Conservation (phyloP, 345 rosid genomes). For the Linum tenue region DNA sequence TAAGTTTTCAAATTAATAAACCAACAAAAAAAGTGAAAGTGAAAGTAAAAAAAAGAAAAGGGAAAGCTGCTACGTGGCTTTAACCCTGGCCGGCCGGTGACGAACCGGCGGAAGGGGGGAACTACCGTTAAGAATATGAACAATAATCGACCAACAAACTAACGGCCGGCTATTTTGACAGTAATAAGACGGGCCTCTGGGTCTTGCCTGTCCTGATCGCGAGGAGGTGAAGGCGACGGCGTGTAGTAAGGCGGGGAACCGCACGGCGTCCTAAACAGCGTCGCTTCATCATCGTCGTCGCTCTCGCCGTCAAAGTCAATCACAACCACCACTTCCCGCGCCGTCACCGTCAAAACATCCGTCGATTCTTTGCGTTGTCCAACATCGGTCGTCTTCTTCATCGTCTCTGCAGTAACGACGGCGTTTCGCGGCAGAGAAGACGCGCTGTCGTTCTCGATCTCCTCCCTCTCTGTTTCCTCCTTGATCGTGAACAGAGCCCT, state of each 20-base stretch:
- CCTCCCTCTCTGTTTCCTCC: constrained; percentile 52
- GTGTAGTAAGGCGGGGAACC: constrained; percentile 48
- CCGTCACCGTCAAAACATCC: not conserved
- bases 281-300: constrained; percentile 21
- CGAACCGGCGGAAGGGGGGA: too few relatives aligned
- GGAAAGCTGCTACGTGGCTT: not conserved
- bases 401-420: not conserved
- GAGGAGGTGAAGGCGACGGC: constrained; percentile 57
- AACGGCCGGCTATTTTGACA: too few relatives aligned
- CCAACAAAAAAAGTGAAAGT: too few relatives aligned
- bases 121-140: too few relatives aligned
- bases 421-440: constrained; percentile 9
- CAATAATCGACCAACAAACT: too few relatives aligned
- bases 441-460: constrained; percentile 5
- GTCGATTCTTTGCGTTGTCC: not conserved
- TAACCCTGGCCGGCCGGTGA: not conserved
- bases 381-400: not conserved
- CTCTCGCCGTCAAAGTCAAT: not conserved
- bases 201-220: not conserved
- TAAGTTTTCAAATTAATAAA: too few relatives aligned
- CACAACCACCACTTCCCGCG: constrained; percentile 2
- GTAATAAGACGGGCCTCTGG: too few relatives aligned
- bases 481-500: constrained; percentile 55
- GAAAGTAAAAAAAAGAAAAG: too few relatives aligned
- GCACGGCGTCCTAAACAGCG: constrained; percentile 69